phyloP scores from a whole-genome alignment of 495 filamentous ascomycete species.

The Tuber indicum region DNA sequence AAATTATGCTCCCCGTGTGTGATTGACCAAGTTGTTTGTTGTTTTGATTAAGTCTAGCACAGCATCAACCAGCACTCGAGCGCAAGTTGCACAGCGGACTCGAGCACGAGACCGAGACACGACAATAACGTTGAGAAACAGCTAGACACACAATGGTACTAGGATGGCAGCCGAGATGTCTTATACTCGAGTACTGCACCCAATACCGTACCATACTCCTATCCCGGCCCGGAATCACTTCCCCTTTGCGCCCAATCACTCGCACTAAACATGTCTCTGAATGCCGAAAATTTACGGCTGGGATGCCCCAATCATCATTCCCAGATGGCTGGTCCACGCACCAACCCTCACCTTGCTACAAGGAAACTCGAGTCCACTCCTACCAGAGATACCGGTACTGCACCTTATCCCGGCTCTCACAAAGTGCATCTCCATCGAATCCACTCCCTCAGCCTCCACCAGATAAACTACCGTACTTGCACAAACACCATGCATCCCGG shows the following conservation, averaged over 20 bases:
- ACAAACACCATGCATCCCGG: not conserved
- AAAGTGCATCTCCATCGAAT: not conserved
- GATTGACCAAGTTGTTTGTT: not conserved
- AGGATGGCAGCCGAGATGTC: not conserved
- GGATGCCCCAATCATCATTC: not conserved
- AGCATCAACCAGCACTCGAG: not conserved
- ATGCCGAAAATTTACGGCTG: not conserved
- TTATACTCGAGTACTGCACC: too few species aligned
- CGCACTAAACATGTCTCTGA: not conserved
- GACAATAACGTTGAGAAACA: not conserved
- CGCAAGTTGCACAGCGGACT: not conserved
- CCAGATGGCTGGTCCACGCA: not conserved
- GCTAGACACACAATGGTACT: not conserved
- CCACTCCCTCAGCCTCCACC: not conserved
- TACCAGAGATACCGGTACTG: not conserved
- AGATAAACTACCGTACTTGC: not conserved
- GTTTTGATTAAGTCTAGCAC: not conserved
- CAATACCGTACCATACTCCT: too few species aligned
- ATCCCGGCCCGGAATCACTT: not conserved
- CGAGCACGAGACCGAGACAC: not conserved
- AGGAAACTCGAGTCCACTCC: not conserved
- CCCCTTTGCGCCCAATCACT: not conserved
- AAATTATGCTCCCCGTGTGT: not conserved
- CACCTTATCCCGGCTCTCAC: not conserved
- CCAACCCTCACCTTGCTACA: not conserved